These are phyloP conservation scores for Pyrenochaeta sp. DNA, from an alignment of 2,329 filamentous ascomycete species.

Conservation along the genomic window DNA sequence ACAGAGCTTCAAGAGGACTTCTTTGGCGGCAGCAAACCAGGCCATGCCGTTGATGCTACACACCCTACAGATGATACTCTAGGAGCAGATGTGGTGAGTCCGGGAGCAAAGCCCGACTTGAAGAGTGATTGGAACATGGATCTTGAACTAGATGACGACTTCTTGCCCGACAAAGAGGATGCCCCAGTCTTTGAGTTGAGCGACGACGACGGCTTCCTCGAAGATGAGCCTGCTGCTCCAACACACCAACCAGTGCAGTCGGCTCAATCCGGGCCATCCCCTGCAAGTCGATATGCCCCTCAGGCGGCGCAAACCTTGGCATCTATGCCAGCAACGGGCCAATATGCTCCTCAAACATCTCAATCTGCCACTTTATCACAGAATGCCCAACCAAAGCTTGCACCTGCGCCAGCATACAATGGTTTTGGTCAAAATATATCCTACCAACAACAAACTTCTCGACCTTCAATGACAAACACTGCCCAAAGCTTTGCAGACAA, in stretches of 20 bases:
- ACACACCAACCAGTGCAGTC: constrained; percentile 31
- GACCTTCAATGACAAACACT: constrained; percentile 59
- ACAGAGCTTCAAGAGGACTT: constrained; percentile 46
- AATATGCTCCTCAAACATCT: constrained; percentile 62
- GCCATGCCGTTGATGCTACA: constrained; percentile 24
- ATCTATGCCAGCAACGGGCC: constrained; percentile 44
- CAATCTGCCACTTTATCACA: constrained; percentile 50
- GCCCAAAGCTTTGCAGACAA: constrained; percentile 88
- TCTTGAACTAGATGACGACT: constrained; percentile 80
- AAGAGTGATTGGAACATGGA: constrained; percentile 85
- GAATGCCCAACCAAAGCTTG: constrained; percentile 24
- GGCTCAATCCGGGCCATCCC: constrained; percentile 18
- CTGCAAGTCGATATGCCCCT: constrained; percentile 48
- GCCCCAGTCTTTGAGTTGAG: constrained; percentile 73
- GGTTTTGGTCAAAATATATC: constrained; percentile 40
- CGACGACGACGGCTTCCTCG: constrained; percentile 85
- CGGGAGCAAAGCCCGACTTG: constrained; percentile 48
- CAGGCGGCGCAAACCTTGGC: constrained; percentile 34
- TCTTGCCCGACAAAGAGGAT: constrained; percentile 65
- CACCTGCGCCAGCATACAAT: constrained; percentile 37
- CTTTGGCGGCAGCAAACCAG: constrained; percentile 23
- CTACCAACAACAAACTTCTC: constrained; percentile 48
- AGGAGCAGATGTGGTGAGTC: constrained; percentile 27
- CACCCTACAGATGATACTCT: constrained; percentile 24
- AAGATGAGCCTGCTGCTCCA: constrained; percentile 66